phyloP scores from a whole-genome alignment of 1,139 yeast species.

The Diutina mesorugosa region DNA sequence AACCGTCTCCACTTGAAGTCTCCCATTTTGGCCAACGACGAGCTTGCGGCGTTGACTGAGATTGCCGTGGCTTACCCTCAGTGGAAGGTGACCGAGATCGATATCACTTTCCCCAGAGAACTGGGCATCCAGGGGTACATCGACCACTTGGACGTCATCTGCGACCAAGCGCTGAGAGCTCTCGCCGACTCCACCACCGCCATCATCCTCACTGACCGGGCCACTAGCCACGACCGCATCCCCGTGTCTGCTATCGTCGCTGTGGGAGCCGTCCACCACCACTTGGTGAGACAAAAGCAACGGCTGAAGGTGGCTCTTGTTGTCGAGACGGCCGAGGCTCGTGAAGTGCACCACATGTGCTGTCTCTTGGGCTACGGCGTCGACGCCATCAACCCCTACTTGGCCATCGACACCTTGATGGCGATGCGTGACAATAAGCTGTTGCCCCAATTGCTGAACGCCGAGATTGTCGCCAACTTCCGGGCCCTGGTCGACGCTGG shows the following conservation, averaged over 20 bases:
- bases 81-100: slow-evolving; percentile 76
- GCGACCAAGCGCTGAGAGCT: slow-evolving; percentile 79
- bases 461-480: slow-evolving; percentile 59
- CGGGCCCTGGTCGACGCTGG: slow-evolving; percentile 80
- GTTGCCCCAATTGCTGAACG: slow-evolving; percentile 43
- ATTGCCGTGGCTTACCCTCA: slow-evolving; percentile 67
- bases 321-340: slow-evolving; percentile 92
- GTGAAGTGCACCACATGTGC: slow-evolving; percentile 94
- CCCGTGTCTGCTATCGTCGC: slow-evolving; percentile 88
- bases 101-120: slow-evolving; percentile 74
- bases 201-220: slow-evolving; percentile 64
- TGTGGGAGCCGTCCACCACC: slow-evolving; percentile 96
- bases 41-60: slow-evolving; percentile 60
- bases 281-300: slow-evolving; percentile 87
- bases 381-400: slow-evolving; percentile 88
- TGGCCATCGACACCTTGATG: slow-evolving; percentile 80
- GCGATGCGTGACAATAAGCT: slow-evolving; percentile 78
- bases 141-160: slow-evolving; percentile 72
- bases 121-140: slow-evolving; percentile 84
- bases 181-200: slow-evolving; percentile 66
- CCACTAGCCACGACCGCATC: slow-evolving; percentile 46
- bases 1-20: slow-evolving; percentile 72
- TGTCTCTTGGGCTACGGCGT: slow-evolving; percentile 95
- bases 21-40: slow-evolving; percentile 67
- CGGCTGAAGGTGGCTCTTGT: slow-evolving; percentile 90